Evolutionary conservation across 2,329 filamentous ascomycete species (phyloP), one percentile per base, ranked within the genome.

Genomic region (Tolypocladium endophyticum): DNA sequence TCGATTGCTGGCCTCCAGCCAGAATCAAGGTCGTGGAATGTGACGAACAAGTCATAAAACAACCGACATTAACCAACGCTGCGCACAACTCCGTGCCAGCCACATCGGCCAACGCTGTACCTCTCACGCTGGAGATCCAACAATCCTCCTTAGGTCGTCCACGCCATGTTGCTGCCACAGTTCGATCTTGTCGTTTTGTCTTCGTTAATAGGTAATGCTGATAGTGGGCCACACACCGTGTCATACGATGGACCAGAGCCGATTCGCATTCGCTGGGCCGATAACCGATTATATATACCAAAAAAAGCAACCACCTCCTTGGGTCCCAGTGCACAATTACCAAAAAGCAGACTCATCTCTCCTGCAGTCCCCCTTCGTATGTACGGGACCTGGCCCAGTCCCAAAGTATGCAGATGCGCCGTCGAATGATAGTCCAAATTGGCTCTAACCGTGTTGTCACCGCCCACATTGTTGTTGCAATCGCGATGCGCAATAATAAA

Each of bases 311-410:
- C 55, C 67, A 61, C 59, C 64, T 65, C 65, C 53, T 57, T 70
- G 70, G 68, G 68, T 71, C 73, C 73, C 73, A 74, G 79, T 79
- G 77, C 77, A 76, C 73, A 76, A 77, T 76, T 77, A 77, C 73
- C 74, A 77, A 72, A 76, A 73, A 74, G 69, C 61, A 65, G 62
- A 65, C 62, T 63, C 66, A 59, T 67, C 66, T 68, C 64, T 68
- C 66, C 66, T 66, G 61, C 63, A 66, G 62, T 66, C 67, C 66
- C 64, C 66, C 69, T 66, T 65, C 66, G 63, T 72, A 73, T 74
- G 69, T 74, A 71, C 71, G 62, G 64, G 65, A 65, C 64, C 64
- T 61, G 64, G 64, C 61, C 63, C 62, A 68, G 70, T 68, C 66
- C 66, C 57, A 56, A 66, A 70, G 65, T 65, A 66, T 67, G 61